Percentiles rank a stretch among this genome's conserved stretches.
Conservation (phyloP, 202 grass and related monocot genomes). For the Schoenoplectus tabernaemontani region DNA sequence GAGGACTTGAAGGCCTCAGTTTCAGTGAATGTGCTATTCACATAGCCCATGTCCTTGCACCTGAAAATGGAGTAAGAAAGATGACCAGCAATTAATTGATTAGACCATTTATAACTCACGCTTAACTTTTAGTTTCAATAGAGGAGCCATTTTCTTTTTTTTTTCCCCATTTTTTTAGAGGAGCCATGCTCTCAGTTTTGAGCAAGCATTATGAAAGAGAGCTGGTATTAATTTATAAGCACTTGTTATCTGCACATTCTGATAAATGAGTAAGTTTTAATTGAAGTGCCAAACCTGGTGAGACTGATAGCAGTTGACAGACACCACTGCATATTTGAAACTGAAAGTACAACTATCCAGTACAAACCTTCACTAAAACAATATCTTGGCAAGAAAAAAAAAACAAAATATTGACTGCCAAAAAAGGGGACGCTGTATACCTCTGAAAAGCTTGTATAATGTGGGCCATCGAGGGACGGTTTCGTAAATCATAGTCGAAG, state of each 20-base stretch:
- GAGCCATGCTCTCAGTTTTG: neutral
- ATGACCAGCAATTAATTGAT: neutral
- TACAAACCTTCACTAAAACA: conserved; percentile 6
- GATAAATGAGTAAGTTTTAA: too few species aligned
- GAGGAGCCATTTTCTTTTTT: neutral
- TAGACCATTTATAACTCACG: neutral
- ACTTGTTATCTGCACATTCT: too few species aligned
- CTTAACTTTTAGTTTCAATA: neutral
- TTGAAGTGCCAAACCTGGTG: neutral
- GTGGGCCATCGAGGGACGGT: conserved; percentile 71
- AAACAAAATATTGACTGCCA: conserved; percentile 3
- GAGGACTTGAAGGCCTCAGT: conserved; percentile 26
- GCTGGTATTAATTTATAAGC: too few species aligned
- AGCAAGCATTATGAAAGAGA: neutral
- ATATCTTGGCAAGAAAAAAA: conserved; percentile 2
- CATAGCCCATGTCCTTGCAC: conserved; percentile 36
- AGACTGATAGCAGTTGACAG: conserved; percentile 1
- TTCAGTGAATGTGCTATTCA: conserved; percentile 33
- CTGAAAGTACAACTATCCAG: neutral
- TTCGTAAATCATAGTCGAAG: conserved; percentile 79
- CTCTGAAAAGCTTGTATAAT: conserved; percentile 79
- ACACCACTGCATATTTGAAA: neutral
- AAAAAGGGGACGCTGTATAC: conserved; percentile 29
- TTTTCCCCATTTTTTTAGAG: neutral
- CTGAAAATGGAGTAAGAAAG: conserved; percentile 27